These are phyloP conservation scores for Torulaspora gathmanii DNA, from an alignment of 805 yeast genomes.

Conservation along the genomic window DNA sequence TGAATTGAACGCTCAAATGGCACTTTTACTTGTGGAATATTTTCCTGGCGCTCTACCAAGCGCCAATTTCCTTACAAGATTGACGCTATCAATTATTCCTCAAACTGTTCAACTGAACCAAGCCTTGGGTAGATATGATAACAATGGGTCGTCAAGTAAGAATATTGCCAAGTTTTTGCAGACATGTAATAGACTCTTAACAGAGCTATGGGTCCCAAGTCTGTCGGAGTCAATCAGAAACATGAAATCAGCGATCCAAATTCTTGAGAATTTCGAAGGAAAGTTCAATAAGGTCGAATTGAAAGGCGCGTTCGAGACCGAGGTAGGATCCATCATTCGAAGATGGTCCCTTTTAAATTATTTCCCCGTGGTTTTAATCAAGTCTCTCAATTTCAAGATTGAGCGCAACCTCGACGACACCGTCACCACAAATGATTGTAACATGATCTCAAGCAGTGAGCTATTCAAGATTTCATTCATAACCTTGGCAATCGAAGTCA, in stretches of 20 bases:
- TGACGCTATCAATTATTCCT: constrained; percentile 8
- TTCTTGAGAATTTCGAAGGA: constrained; percentile 5
- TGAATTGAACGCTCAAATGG: constrained; percentile 11
- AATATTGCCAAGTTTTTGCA: constrained; percentile 8
- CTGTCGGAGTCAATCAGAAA: constrained; percentile 2
- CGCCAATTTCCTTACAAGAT: constrained; percentile 1
- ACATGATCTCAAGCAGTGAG: constrained; percentile 7
- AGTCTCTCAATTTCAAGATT: constrained; percentile 11
- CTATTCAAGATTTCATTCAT: constrained; percentile 11
- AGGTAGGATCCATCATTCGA: constrained; percentile 1
- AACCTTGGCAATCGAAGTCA: constrained; percentile 15
- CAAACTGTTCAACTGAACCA: constrained; percentile 12
- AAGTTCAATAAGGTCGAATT: constrained; percentile 9
- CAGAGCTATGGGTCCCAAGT: constrained; percentile 10
- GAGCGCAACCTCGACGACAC: background rate
- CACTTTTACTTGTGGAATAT: constrained; percentile 6
- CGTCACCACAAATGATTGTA: background rate
- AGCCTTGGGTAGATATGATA: constrained; percentile 5
- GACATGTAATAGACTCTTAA: constrained; percentile 3
- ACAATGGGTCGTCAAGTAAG: constrained; percentile 1
- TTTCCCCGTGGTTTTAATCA: constrained; percentile 14
- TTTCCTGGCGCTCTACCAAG: background rate
- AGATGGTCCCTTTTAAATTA: constrained; percentile 15
- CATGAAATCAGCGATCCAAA: constrained; percentile 6
- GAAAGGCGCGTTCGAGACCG: background rate